Evolutionary conservation across 1,139 yeast genomes (phyloP), one percentile per base, ranked within the genome.

Genomic region (Candida frijolesensis): DNA sequence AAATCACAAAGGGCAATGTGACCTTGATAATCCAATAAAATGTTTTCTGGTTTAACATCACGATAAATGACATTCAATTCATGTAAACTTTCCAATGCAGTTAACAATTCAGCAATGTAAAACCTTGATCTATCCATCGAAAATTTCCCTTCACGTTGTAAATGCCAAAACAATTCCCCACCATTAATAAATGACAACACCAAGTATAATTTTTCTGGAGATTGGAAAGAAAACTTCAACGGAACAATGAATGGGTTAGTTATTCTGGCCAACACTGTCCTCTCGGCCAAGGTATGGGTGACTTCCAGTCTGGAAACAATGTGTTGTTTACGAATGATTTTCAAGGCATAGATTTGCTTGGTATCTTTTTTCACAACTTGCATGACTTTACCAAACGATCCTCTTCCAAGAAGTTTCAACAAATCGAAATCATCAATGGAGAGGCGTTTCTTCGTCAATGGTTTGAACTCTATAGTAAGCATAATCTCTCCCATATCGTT

Each of bases 171-270:
- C 57, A 94, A 77, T 68, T 94, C 99, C 48, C 99, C 99, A 52
- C 99, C 99, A 65, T 94, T 94, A 57, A 94, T 90, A 65, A 92
- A 95, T 27, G 96, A 90, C 46, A 95, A 74, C 5, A 94, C 98
- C 45, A 94, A 74, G 62, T 94, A 94, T 39, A 94, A 73, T 65
- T 95, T 95, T 63, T 92, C 98, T 11, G 94, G 94, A n/a, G 92
- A 84, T 71, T 94, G 99, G 78, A 95, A 94, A 22, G 96, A 87
- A 70, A 94, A 94, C 71, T 94, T 94, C 57, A 94, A 77, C 8
- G 98, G 98, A n/a, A 94, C 98, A 65, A 94, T 90, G 66, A 95
- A 95, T n/a, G 99, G 99, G 63, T 92, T 89, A 59, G 87, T 87
- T 54, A 94, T 92, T 60, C 94, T 85, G 5, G 98, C 96, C 55